A percentile compares a stretch with the other conserved stretches of the same genome.
Evolutionary conservation across 306 rosid genomes (phyloP).

Genomic region (Quercus parvula): DNA sequence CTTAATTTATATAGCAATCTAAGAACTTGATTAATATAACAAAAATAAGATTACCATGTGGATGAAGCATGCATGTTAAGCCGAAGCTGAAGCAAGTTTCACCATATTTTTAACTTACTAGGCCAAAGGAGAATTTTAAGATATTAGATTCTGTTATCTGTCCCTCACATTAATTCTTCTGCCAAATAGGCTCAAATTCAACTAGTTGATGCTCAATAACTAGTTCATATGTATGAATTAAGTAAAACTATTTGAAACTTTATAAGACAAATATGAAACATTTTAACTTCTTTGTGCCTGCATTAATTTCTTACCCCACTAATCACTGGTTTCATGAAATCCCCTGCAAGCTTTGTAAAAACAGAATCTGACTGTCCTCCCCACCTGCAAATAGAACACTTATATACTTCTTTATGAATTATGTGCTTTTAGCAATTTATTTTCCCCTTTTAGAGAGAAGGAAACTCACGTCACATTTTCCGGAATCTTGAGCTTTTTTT

Average conservation of each 20-base stretch:
- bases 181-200: not conserved
- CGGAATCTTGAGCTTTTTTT: conserved; percentile 72
- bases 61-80: too few species aligned
- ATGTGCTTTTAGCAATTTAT: not conserved
- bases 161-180: too few species aligned
- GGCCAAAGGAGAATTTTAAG: not conserved
- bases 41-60: not conserved
- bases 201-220: not conserved
- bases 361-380: conserved; percentile 48
- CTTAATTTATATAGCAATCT: not conserved
- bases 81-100: not conserved
- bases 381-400: conserved; percentile 53
- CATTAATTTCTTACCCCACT: conserved; percentile 53
- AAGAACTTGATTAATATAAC: not conserved
- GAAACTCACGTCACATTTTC: conserved; percentile 54
- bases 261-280: too few species aligned
- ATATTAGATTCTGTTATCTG: not conserved
- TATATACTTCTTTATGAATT: not conserved
- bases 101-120: not conserved
- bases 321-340: conserved; percentile 90
- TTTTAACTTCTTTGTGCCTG: not conserved
- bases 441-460: not conserved
- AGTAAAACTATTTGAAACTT: not conserved
- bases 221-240: not conserved
- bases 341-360: conserved; percentile 38